A percentile compares a stretch with the other conserved stretches of the same genome.
Evolutionary conservation across 1,284 basidiomycete species (phyloP).

Genomic region (Cutaneotrichosporon sp.): DNA sequence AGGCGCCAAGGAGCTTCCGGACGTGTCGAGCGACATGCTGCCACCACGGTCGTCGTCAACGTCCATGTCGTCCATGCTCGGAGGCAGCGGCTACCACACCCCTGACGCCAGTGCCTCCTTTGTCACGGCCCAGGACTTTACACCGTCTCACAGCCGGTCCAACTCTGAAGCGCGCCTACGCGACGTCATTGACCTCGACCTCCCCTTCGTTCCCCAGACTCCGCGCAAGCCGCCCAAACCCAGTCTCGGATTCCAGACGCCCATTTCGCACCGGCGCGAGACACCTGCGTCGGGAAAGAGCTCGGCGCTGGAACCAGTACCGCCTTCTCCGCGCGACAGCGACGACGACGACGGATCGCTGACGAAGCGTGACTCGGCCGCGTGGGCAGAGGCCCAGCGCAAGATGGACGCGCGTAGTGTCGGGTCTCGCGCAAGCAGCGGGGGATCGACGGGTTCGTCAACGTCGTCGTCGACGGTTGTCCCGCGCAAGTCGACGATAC

Average conservation of each 20-base stretch:
- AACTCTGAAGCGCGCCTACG: background rate
- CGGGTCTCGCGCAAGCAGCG: background rate
- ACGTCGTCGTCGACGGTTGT: conserved; percentile 2
- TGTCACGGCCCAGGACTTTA: background rate
- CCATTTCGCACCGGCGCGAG: conserved; percentile 20
- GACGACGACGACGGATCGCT: conserved; percentile 13
- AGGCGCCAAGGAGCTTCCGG: conserved; percentile 13
- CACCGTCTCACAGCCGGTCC: conserved; percentile 2
- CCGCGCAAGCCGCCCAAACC: conserved; percentile 37
- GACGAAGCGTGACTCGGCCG: conserved; percentile 9
- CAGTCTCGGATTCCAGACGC: conserved; percentile 39
- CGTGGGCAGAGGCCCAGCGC: conserved; percentile 5
- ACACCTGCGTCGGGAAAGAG: conserved; percentile 14
- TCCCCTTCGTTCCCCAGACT: conserved; percentile 42
- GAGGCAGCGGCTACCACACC: background rate
- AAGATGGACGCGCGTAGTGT: background rate
- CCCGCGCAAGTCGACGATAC: background rate
- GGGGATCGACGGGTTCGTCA: background rate
- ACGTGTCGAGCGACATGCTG: background rate
- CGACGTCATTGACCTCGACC: conserved; percentile 14
- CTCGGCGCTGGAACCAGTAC: conserved; percentile 23
- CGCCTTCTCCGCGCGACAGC: conserved; percentile 23
- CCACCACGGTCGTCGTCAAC: conserved; percentile 2
- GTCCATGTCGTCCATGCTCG: background rate
- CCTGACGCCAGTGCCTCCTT: conserved; percentile 7